A percentile compares a stretch with the other conserved stretches of the same genome.
Evolutionary conservation across 441 rosid genomes (phyloP).

Genomic region (Rhodomyrtus psidioides): DNA sequence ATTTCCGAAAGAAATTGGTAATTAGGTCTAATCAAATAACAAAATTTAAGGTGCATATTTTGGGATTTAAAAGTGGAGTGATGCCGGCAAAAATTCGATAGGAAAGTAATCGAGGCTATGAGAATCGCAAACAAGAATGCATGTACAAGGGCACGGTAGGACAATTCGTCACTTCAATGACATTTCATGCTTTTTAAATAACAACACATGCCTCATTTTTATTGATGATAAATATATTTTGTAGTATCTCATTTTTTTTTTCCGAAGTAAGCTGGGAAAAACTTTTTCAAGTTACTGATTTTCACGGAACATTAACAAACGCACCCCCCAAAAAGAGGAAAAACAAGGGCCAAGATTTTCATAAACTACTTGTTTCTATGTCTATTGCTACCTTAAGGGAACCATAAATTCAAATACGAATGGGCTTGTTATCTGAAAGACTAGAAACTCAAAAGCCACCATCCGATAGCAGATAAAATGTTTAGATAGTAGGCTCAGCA

Average conservation of each 20-base stretch:
- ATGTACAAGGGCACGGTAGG: neutral
- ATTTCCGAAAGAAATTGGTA: neutral
- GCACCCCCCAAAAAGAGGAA: neutral
- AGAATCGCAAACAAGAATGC: neutral
- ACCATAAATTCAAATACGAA: neutral
- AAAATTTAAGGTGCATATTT: neutral
- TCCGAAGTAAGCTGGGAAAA: neutral
- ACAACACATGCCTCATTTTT: neutral
- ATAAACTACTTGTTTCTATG: neutral
- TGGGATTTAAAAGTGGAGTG: neutral
- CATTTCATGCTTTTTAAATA: neutral
- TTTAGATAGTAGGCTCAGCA: neutral
- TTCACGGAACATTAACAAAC: too few species aligned
- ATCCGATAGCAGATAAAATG: neutral
- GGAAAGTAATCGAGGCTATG: neutral
- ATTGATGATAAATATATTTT: neutral
- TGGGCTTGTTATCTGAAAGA: neutral
- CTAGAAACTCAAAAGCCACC: neutral
- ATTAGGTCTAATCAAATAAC: neutral
- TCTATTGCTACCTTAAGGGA: neutral
- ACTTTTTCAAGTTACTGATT: too few species aligned
- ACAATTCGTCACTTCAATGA: rapidly evolving
- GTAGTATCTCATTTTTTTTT: neutral
- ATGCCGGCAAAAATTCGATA: too few species aligned
- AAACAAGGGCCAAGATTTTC: neutral